A percentile compares a stretch with the other conserved stretches of the same genome.
Conservation (phyloP, 73 alveolate species). For the Symbiodinium pilosum region DNA sequence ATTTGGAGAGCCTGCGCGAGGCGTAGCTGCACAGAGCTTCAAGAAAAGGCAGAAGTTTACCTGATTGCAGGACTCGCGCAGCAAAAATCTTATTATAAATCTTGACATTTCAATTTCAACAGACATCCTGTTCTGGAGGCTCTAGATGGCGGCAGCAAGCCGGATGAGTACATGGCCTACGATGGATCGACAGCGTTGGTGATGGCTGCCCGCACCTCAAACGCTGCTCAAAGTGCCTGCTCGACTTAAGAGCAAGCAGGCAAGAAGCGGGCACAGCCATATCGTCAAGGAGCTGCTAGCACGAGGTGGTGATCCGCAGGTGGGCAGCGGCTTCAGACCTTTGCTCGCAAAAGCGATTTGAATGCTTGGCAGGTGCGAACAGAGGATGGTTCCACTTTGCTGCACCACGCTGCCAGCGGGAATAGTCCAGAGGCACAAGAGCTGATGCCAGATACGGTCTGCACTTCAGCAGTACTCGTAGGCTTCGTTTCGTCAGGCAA, state of each 20-base stretch:
- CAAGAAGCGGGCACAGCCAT: slow-evolving; percentile 61
- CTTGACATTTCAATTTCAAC: neutral
- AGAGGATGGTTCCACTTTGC: slow-evolving; percentile 78
- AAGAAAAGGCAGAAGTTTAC: neutral
- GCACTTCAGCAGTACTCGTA: too few species aligned
- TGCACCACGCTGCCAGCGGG: slow-evolving; percentile 90
- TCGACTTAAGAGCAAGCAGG: neutral
- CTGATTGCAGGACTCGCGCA: neutral
- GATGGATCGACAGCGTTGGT: slow-evolving; percentile 84
- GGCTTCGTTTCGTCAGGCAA: too few species aligned
- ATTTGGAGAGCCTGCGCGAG: slow-evolving; percentile 69
- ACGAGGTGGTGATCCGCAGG: slow-evolving; percentile 69
- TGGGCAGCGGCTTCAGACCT: neutral
- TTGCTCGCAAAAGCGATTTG: too few species aligned
- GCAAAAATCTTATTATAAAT: neutral
- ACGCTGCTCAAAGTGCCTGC: neutral
- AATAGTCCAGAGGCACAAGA: slow-evolving; percentile 54
- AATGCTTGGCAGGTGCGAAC: slow-evolving; percentile 54
- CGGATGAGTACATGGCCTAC: slow-evolving; percentile 83
- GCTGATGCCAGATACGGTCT: too few species aligned
- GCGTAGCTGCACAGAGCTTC: neutral
- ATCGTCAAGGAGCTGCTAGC: slow-evolving; percentile 59
- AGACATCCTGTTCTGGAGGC: slow-evolving; percentile 13
- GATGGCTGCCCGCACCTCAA: slow-evolving; percentile 34
- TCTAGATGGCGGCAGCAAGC: slow-evolving; percentile 41